Evolutionary conservation across 176 grass and related monocot species (phyloP).

Genomic region (Lolium perenne): DNA sequence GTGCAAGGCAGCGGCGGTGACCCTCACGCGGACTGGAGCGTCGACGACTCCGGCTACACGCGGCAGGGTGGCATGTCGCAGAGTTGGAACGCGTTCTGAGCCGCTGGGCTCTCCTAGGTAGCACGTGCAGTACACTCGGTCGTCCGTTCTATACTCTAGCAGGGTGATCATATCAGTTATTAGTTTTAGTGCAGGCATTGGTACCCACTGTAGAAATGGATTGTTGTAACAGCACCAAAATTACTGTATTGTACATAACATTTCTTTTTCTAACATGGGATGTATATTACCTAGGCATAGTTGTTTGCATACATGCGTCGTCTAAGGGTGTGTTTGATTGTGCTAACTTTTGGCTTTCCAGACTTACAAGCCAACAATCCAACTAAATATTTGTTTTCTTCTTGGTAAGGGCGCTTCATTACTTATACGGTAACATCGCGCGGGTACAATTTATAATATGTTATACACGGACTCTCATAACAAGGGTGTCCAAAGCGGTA

Average conservation of each 20-base stretch:
- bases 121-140: not conserved
- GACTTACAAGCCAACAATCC: no score
- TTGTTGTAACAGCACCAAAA: not conserved
- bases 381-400: no score
- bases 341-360: no score
- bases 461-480: no score
- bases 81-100: slow-evolving; percentile 41
- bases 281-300: not conserved
- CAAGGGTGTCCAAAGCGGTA: no score
- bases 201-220: not conserved
- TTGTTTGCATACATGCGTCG: not conserved
- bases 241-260: not conserved
- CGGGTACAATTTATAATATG: no score
- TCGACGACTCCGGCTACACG: slow-evolving; percentile 19
- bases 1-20: not conserved
- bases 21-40: slow-evolving; percentile 14
- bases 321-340: no score
- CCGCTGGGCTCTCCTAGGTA: not conserved
- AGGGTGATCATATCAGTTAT: slow-evolving; percentile 12
- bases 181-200: not conserved
- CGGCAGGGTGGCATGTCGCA: not conserved
- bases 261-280: not conserved
- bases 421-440: no score
- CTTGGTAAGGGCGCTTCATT: no score
- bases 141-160: not conserved